Base-by-base conservation (phyloP, 2,329 filamentous ascomycete genomes). In the Rhytidhysteron rufulum region DNA sequence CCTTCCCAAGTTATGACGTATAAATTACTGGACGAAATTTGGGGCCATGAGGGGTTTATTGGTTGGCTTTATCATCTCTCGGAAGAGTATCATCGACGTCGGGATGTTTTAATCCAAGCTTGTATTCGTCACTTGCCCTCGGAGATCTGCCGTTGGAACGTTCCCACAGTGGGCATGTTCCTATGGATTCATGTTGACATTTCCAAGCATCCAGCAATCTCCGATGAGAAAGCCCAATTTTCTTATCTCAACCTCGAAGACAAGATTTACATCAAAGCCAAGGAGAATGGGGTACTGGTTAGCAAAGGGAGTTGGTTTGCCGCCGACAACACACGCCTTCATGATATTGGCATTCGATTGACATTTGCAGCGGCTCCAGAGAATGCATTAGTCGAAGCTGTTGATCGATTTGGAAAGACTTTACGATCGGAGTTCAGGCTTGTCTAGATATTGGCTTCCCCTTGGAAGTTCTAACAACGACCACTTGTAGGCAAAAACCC, bases 1-100 rank as follows among this genome's bases (percentile, higher is more conserved):
- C 46, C 53, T 16, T 53, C 57, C 5, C 59, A 63, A 34, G 40
- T 62, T 8, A 52, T 61, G 47, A 34, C 60, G 19, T 58, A 54
- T 37, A 60, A 57, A 34, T 42, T 62, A 6, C 48, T 62, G 2
- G 61, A 62, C 21, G 44, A 55, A 34, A 50, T 41, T 3, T 65
- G 62, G 58, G 56, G 59, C 5, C 62, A 62, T 38, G 24, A 40
- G 2, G 60, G 62, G 1, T 58, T 60, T 35, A 21, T 61, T 2
- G 30, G 42, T 2, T 65, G 62, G 60, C 40, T 64, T 2, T 33
- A 40, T 1, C 31, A 49, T 20, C 36, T 63, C 10, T 56, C 53
- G 2, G 11, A 24, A 2, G 35, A 49, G n/a, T 63, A 61, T 40
- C 34, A 43, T 4, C 20, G 41, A 16, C 50, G 57, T 4, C 43